These are phyloP conservation scores for Periconia sp. DNA, from an alignment of 2,329 filamentous ascomycete genomes.

Conservation along the genomic window DNA sequence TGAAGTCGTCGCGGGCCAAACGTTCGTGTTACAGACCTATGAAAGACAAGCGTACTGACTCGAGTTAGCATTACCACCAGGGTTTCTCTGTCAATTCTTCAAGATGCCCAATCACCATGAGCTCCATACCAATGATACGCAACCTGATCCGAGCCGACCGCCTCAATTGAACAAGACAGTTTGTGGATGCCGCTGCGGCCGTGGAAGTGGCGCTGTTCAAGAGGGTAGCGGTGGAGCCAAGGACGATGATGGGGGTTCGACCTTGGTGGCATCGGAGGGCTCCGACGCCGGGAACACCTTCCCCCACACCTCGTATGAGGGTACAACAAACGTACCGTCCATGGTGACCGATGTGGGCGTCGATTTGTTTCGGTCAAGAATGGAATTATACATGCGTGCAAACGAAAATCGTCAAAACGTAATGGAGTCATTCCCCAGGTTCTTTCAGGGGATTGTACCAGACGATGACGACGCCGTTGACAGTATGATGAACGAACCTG, in stretches of 20 bases:
- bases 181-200: conserved; percentile 22
- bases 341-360: neutral
- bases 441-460: neutral
- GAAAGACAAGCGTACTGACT: no score
- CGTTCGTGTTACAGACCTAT: no score
- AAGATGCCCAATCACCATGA: conserved; percentile 11
- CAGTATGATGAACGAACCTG: conserved; percentile 18
- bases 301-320: neutral
- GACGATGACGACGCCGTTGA: conserved; percentile 10
- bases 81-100: neutral
- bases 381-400: neutral
- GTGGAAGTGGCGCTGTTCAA: conserved; percentile 8
- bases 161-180: conserved; percentile 23
- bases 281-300: neutral
- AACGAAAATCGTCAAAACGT: neutral
- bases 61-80: neutral
- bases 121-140: conserved; percentile 8
- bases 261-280: conserved; percentile 14
- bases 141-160: conserved; percentile 14
- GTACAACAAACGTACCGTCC: neutral
- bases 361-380: conserved; percentile 8
- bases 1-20: no score
- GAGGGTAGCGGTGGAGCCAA: conserved; percentile 13
- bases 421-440: neutral
- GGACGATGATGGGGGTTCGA: conserved; percentile 17